These are phyloP conservation scores for Fallopia convolvulus DNA, from an alignment of 148 eudicot genomes.

Conservation along the genomic window DNA sequence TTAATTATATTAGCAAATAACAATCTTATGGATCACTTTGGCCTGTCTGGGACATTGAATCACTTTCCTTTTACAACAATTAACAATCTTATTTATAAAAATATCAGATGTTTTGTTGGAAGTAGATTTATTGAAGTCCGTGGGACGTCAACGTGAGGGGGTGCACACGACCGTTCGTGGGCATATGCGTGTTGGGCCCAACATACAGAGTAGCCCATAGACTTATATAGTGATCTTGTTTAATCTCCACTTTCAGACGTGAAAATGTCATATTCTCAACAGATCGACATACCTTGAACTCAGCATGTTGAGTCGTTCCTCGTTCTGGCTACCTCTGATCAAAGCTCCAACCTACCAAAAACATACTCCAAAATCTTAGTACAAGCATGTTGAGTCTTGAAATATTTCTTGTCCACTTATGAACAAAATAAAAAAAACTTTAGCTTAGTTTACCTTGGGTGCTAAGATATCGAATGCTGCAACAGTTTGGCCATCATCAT, in stretches of 20 bases:
- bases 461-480: constrained; percentile 55
- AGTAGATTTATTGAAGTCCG: too few relatives aligned
- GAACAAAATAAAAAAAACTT: background rate
- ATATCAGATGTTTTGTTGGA: background rate
- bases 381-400: background rate
- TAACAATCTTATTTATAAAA: too few relatives aligned
- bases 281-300: constrained; percentile 44
- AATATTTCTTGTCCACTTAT: background rate
- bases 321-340: constrained; percentile 79
- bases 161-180: too few relatives aligned
- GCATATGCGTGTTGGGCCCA: too few relatives aligned
- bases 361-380: background rate
- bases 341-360: constrained; percentile 57
- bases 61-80: too few relatives aligned
- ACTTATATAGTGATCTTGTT: too few relatives aligned
- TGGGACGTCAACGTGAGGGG: too few relatives aligned
- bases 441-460: constrained; percentile 54
- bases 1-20: background rate
- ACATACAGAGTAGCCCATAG: too few relatives aligned
- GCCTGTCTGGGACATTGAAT: too few relatives aligned
- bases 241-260: too few relatives aligned
- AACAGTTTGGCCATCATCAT: constrained; percentile 47
- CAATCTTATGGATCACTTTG: background rate
- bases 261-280: too few relatives aligned
- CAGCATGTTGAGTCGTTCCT: constrained; percentile 58